phyloP scores from a whole-genome alignment of 83 land plant genomes.

The Diphasiastrum complanatum region DNA sequence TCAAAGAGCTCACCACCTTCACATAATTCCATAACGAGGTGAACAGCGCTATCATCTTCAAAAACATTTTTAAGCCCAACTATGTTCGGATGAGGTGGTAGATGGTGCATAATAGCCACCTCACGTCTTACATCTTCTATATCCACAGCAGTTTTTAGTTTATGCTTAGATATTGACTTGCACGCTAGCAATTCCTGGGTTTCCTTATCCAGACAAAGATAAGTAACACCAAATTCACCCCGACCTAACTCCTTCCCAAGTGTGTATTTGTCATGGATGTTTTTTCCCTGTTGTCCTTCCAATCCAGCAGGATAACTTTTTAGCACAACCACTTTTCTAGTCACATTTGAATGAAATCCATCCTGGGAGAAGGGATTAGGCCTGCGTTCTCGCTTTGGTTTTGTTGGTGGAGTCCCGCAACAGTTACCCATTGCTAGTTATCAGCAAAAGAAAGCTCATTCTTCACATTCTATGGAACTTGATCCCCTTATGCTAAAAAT shows the following conservation, averaged over 20 bases:
- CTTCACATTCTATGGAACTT: too few relatives aligned
- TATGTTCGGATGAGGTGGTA: conserved; percentile 15
- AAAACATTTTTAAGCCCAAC: conserved; percentile 8
- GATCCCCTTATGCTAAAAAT: too few relatives aligned
- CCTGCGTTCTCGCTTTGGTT: not conserved
- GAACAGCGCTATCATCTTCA: conserved; percentile 18
- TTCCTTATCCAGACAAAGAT: conserved; percentile 1
- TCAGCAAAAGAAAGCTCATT: too few relatives aligned
- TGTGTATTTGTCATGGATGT: not conserved
- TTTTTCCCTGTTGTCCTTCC: not conserved
- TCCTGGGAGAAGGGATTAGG: not conserved
- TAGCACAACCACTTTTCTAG: not conserved
- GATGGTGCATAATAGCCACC: conserved; percentile 13
- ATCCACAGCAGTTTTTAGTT: conserved; percentile 12
- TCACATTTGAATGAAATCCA: not conserved
- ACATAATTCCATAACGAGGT: conserved; percentile 17
- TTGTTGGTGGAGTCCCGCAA: not conserved
- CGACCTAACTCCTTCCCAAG: conserved; percentile 6
- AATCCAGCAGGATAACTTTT: not conserved
- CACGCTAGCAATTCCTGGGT: conserved; percentile 10
- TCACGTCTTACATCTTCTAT: conserved; percentile 14
- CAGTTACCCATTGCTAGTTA: conserved; percentile 7
- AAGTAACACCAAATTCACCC: conserved; percentile 14
- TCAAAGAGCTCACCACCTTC: conserved; percentile 17
- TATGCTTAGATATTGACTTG: conserved; percentile 12